Percentiles rank a stretch among this genome's conserved stretches.
These are phyloP conservation scores for Benincasa hispida DNA, from an alignment of 306 rosid genomes.

Conservation along the genomic window DNA sequence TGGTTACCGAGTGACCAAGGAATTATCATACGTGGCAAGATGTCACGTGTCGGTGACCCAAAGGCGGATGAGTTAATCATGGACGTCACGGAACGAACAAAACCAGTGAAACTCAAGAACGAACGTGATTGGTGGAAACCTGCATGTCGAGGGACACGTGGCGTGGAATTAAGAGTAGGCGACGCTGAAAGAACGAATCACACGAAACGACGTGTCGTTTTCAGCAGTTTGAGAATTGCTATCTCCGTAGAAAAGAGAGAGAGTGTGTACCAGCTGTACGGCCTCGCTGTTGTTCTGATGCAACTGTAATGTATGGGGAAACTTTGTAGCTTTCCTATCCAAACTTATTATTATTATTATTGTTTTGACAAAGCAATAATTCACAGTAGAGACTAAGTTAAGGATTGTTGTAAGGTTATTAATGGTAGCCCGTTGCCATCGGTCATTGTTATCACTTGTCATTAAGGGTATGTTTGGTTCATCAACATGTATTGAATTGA, in stretches of 20 bases:
- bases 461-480: no score
- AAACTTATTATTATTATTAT: not conserved
- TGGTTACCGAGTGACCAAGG: not conserved
- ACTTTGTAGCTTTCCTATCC: not conserved
- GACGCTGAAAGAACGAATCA: not conserved
- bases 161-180: not conserved
- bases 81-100: not conserved
- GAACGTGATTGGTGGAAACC: not conserved
- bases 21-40: not conserved
- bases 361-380: no score
- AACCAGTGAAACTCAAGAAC: not conserved
- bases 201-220: not conserved
- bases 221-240: not conserved
- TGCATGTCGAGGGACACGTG: not conserved
- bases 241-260: not conserved
- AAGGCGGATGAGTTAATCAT: not conserved
- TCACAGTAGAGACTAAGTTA: no score
- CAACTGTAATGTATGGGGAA: not conserved
- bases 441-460: no score
- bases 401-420: no score
- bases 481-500: no score
- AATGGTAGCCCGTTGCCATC: no score
- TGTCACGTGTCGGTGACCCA: not conserved
- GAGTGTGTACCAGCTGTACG: slow-evolving; percentile 2
- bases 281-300: not conserved